phyloP scores from a whole-genome alignment of 2,329 filamentous ascomycete species.

The Mycogone perniciosa region DNA sequence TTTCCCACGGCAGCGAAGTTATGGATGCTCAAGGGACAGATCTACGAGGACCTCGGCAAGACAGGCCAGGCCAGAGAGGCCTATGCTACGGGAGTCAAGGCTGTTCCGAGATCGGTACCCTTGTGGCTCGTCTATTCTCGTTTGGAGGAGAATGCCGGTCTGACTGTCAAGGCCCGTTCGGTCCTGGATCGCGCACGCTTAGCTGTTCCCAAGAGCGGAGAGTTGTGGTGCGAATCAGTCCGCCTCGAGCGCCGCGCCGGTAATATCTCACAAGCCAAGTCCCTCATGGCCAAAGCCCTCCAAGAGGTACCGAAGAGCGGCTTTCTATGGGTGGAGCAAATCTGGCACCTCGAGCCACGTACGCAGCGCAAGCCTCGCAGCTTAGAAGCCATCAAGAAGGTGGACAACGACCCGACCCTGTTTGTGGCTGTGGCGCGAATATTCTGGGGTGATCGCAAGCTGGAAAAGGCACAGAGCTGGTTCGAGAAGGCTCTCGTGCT shows the following conservation, averaged over 20 bases:
- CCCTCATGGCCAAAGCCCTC: constrained; percentile 86
- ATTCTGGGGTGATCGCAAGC: constrained; percentile 87
- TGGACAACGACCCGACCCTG: constrained; percentile 82
- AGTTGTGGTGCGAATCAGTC: constrained; percentile 90
- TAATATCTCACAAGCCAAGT: constrained; percentile 77
- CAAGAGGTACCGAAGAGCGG: constrained; percentile 88
- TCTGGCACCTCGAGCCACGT: constrained; percentile 86
- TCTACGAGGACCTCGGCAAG: constrained; percentile 80
- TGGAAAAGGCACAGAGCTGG: constrained; percentile 94
- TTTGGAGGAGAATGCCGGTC: constrained; percentile 77
- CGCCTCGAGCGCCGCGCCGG: constrained; percentile 83
- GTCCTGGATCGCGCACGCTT: constrained; percentile 88
- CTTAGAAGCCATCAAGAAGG: constrained; percentile 93
- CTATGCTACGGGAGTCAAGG: constrained; percentile 80
- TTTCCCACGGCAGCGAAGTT: constrained; percentile 84
- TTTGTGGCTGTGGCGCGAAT: constrained; percentile 91
- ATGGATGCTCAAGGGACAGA: constrained; percentile 98
- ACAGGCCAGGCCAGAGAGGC: constrained; percentile 81
- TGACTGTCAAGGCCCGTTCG: constrained; percentile 84
- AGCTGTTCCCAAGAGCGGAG: constrained; percentile 74
- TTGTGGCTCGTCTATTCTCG: constrained; percentile 86
- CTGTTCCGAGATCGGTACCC: constrained; percentile 74
- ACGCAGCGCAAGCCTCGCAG: constrained; percentile 89
- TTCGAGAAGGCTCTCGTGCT: constrained; percentile 92
- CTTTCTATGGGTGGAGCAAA: constrained; percentile 86